Evolutionary conservation across 2,329 filamentous ascomycete species (phyloP).

Genomic region (Fusarium oligoseptatum): DNA sequence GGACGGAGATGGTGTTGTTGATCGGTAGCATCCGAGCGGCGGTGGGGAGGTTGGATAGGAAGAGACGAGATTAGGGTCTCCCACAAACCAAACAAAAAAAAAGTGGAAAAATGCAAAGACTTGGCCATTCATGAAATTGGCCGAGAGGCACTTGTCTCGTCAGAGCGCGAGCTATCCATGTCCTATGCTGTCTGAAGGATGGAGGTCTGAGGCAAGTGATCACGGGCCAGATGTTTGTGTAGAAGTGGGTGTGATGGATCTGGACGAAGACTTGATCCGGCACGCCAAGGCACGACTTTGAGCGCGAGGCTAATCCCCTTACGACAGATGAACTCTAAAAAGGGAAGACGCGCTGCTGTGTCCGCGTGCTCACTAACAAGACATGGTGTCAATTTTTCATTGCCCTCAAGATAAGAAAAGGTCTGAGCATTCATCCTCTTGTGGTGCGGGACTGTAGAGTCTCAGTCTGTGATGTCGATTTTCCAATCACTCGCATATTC

Average conservation of each 20-base stretch:
- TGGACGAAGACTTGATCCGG: background rate
- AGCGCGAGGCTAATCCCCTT: background rate
- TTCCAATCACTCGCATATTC: constrained; percentile 5
- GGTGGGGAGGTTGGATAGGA: constrained; percentile 9
- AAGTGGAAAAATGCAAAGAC: constrained; percentile 9
- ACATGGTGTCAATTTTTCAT: background rate
- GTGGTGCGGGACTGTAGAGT: background rate
- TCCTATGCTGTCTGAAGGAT: background rate
- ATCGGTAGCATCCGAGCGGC: constrained; percentile 43
- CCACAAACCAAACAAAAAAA: constrained; percentile 16
- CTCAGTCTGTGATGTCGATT: background rate
- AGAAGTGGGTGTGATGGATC: constrained; percentile 6
- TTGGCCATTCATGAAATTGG: constrained; percentile 8
- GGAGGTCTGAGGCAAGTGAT: constrained; percentile 17
- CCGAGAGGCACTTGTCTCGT: constrained; percentile 12
- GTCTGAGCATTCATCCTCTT: background rate
- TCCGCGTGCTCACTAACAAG: background rate
- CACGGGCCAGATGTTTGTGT: constrained; percentile 24
- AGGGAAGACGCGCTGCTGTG: background rate
- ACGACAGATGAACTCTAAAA: background rate
- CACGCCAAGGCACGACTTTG: background rate
- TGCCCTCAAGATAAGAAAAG: background rate
- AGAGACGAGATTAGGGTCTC: constrained; percentile 15
- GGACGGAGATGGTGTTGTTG: constrained; percentile 29
- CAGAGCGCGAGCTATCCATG: background rate